Base-by-base conservation (phyloP, 768 basidiomycete genomes). In the Kwoniella dendrophila region DNA sequence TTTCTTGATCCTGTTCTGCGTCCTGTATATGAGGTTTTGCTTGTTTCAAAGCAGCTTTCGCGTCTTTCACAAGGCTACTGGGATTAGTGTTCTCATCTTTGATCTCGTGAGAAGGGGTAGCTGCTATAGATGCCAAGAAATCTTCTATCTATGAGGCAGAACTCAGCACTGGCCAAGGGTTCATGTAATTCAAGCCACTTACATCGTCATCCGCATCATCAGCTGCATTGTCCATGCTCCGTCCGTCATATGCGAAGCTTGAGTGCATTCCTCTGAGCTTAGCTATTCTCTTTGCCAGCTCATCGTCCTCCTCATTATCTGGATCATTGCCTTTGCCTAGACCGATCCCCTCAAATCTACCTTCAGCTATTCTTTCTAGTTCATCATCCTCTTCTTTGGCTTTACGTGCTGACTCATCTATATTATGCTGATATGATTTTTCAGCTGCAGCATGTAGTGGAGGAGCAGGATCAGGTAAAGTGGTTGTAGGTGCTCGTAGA, bases 311-410 rank as follows among this genome's bases (percentile, higher is more conserved):
- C 4, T 36, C 30, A 8, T 38, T 27, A 16, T 62, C 56, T 32
- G 32, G 58, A 33, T 33, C 52, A 12, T 43, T 40, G 27, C 12
- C 45, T n/a, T 56, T 27, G 7, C n/a, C 36, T 10, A 33, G 6
- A 18, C 18, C 16, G 4, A 49, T 6, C 5, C 24, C 47, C 38
- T 58, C 56, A 47, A 58, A 49, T 0, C 50, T 51, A 11, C 70
- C 70, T 45, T 68, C 65, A 20, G 66, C 71, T 36, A 72, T 69
- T 22, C 63, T 52, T 33, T 63, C 65, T 34, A 72, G 34, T 34
- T 67, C 71, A 14, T 67, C 65, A n/a, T 72, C 65, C n/a, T 72
- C 71, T 11, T 60, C 49, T 27, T 36, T 7, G 12, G 67, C 70
- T 41, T 32, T 20, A 12, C 30, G 20, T 26, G 63, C 56, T 1